Base-by-base conservation (phyloP, 768 basidiomycete genomes). In the Lyophyllum semitale region DNA sequence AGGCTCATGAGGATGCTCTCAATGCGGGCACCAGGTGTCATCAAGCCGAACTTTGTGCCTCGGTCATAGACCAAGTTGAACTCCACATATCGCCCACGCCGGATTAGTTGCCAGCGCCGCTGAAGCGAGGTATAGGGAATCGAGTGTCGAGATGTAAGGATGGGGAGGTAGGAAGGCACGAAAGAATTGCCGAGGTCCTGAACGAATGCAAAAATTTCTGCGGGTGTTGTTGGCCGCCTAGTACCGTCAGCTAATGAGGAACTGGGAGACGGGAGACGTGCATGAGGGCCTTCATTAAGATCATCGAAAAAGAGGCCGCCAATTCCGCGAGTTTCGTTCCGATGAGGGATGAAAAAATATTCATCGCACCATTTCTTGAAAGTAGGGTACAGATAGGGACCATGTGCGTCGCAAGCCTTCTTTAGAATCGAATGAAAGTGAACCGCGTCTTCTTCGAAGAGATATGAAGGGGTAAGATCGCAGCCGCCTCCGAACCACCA, bases 401-500 rank as follows among this genome's bases (percentile, higher is more conserved):
- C 85, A 66, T 94, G 87, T 23, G 75, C 69, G 61, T 90, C 88
- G 69, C 93, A 95, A 1, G 89, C 91, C 8, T 66, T 68, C 67
- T 91, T 88, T 60, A 95, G 71, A 2, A 87, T 87, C n/a, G 66
- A 58, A 75, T 99, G 97, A 75, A 98, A 99, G 68, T 95, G 93
- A 20, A 70, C 65, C 11, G 85, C 93, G 67, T 98, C 97, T 53
- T 90, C 89, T 54, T 87, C 85, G 73, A 87, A 93, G 17, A 98
- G 83, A 71, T 98, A 98, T 3, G 89, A 88, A 1, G 96, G 96
- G 0, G 97, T 99, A 27, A 98, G 81, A 69, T 99, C 96, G 7
- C 85, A 87, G 7, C 96, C 96, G 30, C 97, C 97, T 18, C 97
- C 96, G 66, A 98, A 99, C 97, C 96, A 99, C 95, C 95, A 98